Evolutionary conservation across 1,139 yeast species (phyloP).

Genomic region (Candida glucosophila): DNA sequence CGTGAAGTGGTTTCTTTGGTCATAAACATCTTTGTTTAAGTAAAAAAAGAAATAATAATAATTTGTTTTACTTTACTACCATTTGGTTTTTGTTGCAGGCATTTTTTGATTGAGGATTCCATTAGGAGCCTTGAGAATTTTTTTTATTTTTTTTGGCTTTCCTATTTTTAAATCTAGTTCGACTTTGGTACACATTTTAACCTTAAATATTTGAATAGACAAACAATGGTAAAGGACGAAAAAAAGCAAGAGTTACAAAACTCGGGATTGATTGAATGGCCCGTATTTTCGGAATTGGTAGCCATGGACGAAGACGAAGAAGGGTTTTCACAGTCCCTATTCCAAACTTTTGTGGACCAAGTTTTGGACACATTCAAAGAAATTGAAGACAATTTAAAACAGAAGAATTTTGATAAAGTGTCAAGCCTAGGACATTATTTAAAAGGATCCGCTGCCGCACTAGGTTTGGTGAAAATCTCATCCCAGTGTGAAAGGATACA

Average conservation of each 20-base stretch:
- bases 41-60: too few relatives aligned
- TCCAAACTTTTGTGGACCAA: conserved; percentile 82
- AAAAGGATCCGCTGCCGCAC: conserved; percentile 92
- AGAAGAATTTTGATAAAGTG: conserved; percentile 47
- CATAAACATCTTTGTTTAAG: too few relatives aligned
- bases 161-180: too few relatives aligned
- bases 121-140: too few relatives aligned
- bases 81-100: too few relatives aligned
- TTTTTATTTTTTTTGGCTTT: too few relatives aligned
- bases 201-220: too few relatives aligned
- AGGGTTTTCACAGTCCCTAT: conserved; percentile 70
- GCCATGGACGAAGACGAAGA: conserved; percentile 94
- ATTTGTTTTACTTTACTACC: too few relatives aligned
- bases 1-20: too few relatives aligned
- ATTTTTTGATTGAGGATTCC: too few relatives aligned
- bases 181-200: too few relatives aligned
- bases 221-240: conserved; percentile 15
- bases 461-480: conserved; percentile 77
- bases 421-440: conserved; percentile 83
- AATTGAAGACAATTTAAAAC: conserved; percentile 49
- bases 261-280: conserved; percentile 77
- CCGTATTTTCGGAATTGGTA: conserved; percentile 76
- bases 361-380: conserved; percentile 72
- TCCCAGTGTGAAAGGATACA: conserved; percentile 89
- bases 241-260: conserved; percentile 31